Conservation (phyloP, 306 rosid species). For the Quercus variabilis region DNA sequence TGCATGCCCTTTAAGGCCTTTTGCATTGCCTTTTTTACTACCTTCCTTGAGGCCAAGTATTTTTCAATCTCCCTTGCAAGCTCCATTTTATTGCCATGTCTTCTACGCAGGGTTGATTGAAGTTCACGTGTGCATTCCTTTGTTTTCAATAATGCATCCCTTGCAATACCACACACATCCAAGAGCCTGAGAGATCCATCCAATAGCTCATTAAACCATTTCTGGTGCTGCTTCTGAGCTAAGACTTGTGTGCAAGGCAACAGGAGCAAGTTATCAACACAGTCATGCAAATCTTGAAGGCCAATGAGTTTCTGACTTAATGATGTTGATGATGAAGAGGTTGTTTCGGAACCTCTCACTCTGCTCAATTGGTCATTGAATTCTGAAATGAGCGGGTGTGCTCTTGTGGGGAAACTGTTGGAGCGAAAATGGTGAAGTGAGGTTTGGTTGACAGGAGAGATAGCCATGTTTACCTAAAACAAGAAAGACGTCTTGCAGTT, state of each 20-base stretch:
- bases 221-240: slow-evolving; percentile 3
- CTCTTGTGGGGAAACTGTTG: slow-evolving; percentile 16
- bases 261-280: slow-evolving; percentile 4
- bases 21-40: slow-evolving; percentile 37
- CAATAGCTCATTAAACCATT: slow-evolving; percentile 40
- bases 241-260: not conserved
- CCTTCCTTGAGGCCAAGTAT: slow-evolving; percentile 52
- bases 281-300: slow-evolving; percentile 8
- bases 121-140: slow-evolving; percentile 46
- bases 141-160: slow-evolving; percentile 40
- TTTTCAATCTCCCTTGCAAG: slow-evolving; percentile 32
- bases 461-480: not conserved
- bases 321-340: slow-evolving; percentile 12
- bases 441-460: slow-evolving; percentile 11
- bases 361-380: slow-evolving; percentile 20
- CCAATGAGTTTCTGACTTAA: slow-evolving; percentile 12
- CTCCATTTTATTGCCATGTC: slow-evolving; percentile 46
- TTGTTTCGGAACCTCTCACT: slow-evolving; percentile 14
- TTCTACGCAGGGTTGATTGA: slow-evolving; percentile 48
- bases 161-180: slow-evolving; percentile 39
- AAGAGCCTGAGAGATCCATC: slow-evolving; percentile 49
- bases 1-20: slow-evolving; percentile 26
- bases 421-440: slow-evolving; percentile 16
- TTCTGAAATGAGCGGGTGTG: slow-evolving; percentile 20
- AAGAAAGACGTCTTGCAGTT: not conserved